A percentile compares a stretch with the other conserved stretches of the same genome.
Conservation (phyloP, 2,329 filamentous ascomycete species). For the Alternaria incomplexa region DNA sequence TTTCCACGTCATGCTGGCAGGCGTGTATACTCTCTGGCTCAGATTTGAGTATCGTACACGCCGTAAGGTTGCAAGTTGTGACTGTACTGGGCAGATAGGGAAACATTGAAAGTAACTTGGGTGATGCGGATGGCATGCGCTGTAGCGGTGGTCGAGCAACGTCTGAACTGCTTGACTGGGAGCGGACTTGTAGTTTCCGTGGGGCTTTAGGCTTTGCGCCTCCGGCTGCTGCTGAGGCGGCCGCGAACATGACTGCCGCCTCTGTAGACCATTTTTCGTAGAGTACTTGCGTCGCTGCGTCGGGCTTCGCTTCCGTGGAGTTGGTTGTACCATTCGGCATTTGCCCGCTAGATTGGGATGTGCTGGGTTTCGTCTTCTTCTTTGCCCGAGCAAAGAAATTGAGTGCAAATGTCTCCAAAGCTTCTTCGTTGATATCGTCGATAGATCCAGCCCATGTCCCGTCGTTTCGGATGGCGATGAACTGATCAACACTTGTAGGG, state of each 20-base stretch:
- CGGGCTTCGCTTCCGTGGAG: constrained; percentile 13
- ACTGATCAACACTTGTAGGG: constrained; percentile 38
- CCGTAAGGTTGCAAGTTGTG: constrained; percentile 29
- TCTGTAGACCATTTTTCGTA: constrained; percentile 42
- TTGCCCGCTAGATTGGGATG: constrained; percentile 3
- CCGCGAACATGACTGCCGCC: constrained; percentile 33
- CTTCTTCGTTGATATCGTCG: constrained; percentile 42
- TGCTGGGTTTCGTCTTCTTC: constrained; percentile 21
- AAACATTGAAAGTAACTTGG: constrained; percentile 32
- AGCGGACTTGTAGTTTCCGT: constrained; percentile 37
- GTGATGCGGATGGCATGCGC: constrained; percentile 40
- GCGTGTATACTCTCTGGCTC: constrained; percentile 34
- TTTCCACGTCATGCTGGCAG: constrained; percentile 45
- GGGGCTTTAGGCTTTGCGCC: constrained; percentile 20
- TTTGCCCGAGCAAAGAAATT: constrained; percentile 38
- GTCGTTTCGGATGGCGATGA: constrained; percentile 42
- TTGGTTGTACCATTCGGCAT: background rate
- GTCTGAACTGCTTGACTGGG: constrained; percentile 30
- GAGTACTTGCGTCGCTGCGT: constrained; percentile 27
- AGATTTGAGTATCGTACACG: constrained; percentile 32
- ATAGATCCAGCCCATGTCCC: constrained; percentile 46
- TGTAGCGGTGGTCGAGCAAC: constrained; percentile 27
- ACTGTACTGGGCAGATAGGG: constrained; percentile 35
- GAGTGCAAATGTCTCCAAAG: constrained; percentile 36
- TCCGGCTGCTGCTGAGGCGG: constrained; percentile 32